Percentiles rank a stretch among this genome's conserved stretches.
Conservation (phyloP, 495 filamentous ascomycete genomes). For the Penicillium waksmanii region DNA sequence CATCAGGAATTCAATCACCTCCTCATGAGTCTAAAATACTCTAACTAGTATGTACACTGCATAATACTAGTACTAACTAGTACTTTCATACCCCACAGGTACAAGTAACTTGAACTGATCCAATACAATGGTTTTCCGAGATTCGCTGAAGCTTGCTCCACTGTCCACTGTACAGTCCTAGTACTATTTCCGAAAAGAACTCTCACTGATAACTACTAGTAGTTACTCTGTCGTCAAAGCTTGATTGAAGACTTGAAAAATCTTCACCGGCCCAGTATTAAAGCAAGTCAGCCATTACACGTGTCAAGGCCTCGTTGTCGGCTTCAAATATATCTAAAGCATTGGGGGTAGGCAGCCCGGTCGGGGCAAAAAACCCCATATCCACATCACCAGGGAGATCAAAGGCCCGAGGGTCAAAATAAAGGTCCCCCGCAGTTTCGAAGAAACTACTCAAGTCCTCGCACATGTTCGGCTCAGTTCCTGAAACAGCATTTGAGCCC, state of each 20-base stretch:
- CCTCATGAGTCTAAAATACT: too few relatives aligned
- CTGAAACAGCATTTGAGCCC: slow-evolving; percentile 16
- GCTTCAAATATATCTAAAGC: slow-evolving; percentile 39
- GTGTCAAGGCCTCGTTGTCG: slow-evolving; percentile 47
- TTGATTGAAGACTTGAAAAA: not conserved
- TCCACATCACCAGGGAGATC: slow-evolving; percentile 16
- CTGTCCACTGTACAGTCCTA: too few relatives aligned
- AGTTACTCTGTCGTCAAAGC: not conserved
- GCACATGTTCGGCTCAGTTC: slow-evolving; percentile 31
- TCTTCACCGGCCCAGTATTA: slow-evolving; percentile 14
- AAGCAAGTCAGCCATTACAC: slow-evolving; percentile 46
- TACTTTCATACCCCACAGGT: too few relatives aligned
- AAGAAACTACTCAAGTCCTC: slow-evolving; percentile 50
- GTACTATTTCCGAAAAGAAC: too few relatives aligned
- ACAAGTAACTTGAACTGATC: too few relatives aligned
- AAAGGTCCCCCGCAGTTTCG: slow-evolving; percentile 46
- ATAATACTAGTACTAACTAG: too few relatives aligned
- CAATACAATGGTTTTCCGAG: too few relatives aligned
- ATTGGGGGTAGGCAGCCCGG: slow-evolving; percentile 13
- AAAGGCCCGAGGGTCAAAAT: slow-evolving; percentile 34
- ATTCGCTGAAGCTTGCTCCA: too few relatives aligned
- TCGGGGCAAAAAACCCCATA: slow-evolving; percentile 16
- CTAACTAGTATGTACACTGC: too few relatives aligned
- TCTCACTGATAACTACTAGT: too few relatives aligned
- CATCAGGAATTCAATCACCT: too few relatives aligned